A percentile compares a stretch with the other conserved stretches of the same genome.
Evolutionary conservation across 176 grass and related monocot genomes (phyloP).

Genomic region (Ananas comosus): DNA sequence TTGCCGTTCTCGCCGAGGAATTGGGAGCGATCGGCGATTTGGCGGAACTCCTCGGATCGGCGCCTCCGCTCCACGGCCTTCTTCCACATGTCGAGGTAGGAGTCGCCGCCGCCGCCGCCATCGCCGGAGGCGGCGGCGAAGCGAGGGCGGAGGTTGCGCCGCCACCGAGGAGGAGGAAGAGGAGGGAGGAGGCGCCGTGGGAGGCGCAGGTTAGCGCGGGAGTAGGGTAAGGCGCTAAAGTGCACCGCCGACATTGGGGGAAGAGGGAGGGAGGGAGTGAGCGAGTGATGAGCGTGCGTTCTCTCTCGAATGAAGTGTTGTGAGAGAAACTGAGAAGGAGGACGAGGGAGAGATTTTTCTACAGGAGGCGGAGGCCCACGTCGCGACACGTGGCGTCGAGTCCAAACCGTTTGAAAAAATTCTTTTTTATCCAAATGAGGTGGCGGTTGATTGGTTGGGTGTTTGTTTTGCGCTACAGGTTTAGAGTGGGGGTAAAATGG

Average conservation of each 20-base stretch:
- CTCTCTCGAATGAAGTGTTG: neutral
- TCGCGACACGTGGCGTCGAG: neutral
- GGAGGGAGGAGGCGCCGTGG: neutral
- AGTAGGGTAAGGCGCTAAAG: slow-evolving; percentile 2
- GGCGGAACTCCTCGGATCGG: slow-evolving; percentile 33
- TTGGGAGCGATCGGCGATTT: neutral
- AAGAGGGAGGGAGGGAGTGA: neutral
- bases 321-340: neutral
- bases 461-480: too few relatives aligned
- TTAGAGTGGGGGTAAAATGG: too few relatives aligned
- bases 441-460: too few relatives aligned
- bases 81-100: slow-evolving; percentile 68
- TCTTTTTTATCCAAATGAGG: neutral
- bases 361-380: neutral
- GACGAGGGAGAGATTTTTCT: neutral
- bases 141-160: neutral
- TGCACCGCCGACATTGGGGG: slow-evolving; percentile 5
- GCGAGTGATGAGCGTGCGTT: neutral
- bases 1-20: neutral
- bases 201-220: slow-evolving; percentile 8
- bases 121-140: neutral
- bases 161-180: neutral
- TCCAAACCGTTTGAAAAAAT: neutral
- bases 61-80: slow-evolving; percentile 52
- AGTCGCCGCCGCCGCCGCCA: neutral